Percentiles rank a stretch among this genome's conserved stretches.
These are phyloP conservation scores for Paramecium biaurelia DNA, from an alignment of 73 alveolate species.

Conservation along the genomic window DNA sequence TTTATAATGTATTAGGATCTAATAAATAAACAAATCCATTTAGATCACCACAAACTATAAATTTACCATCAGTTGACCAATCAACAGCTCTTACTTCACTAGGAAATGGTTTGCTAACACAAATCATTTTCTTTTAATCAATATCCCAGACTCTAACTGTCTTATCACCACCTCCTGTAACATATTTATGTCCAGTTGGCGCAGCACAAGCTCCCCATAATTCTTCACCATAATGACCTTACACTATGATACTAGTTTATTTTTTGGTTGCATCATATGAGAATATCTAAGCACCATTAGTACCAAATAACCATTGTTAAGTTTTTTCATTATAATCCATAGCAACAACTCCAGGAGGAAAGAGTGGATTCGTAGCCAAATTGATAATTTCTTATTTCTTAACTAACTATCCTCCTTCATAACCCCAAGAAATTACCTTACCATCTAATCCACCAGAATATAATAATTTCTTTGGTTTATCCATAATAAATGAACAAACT, in stretches of 20 bases:
- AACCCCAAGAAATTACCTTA: constrained; percentile 75
- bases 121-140: constrained; percentile 74
- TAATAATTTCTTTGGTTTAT: constrained; percentile 70
- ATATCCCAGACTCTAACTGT: constrained; percentile 95
- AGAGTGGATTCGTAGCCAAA: constrained; percentile 71
- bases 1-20: constrained; percentile 75
- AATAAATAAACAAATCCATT: constrained; percentile 84
- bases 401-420: constrained; percentile 24
- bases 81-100: constrained; percentile 94
- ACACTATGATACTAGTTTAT: constrained; percentile 69
- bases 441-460: constrained; percentile 97
- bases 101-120: constrained; percentile 79
- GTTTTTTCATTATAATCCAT: constrained; percentile 73
- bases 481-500: constrained; percentile 67
- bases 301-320: constrained; percentile 85
- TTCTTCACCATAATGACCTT: constrained; percentile 98
- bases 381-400: constrained; percentile 44
- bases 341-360: constrained; percentile 88
- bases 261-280: constrained; percentile 74
- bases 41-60: constrained; percentile 85
- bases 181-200: constrained; percentile 82
- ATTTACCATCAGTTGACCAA: constrained; percentile 93
- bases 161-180: constrained; percentile 98
- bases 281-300: constrained; percentile 93
- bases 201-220: constrained; percentile 96